Evolutionary conservation across 192 early-diverging fungal species (phyloP).

Genomic region (Pilobolus umbonatus): DNA sequence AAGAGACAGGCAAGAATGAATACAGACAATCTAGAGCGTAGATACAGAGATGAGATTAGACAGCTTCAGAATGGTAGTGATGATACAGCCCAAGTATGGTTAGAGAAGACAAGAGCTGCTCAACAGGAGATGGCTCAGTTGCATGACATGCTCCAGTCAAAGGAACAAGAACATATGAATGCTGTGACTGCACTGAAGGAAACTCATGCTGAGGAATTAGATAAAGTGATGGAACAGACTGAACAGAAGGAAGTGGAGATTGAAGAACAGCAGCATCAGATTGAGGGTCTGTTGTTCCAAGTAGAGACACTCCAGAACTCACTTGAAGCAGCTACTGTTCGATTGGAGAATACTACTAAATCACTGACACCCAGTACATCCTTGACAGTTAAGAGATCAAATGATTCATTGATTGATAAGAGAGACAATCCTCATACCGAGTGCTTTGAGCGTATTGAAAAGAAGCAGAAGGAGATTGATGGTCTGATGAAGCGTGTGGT

Average conservation of each 20-base stretch:
- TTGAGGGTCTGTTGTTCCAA: slow-evolving; percentile 15
- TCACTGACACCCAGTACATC: background rate
- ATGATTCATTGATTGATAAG: background rate
- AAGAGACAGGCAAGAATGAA: slow-evolving; percentile 2
- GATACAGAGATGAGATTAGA: slow-evolving; percentile 26
- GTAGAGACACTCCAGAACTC: slow-evolving; percentile 19
- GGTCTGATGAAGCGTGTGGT: background rate
- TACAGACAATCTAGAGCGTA: slow-evolving; percentile 14
- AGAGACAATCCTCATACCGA: background rate
- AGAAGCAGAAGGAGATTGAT: slow-evolving; percentile 8
- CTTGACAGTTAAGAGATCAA: background rate
- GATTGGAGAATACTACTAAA: slow-evolving; percentile 20
- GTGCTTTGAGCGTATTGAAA: background rate
- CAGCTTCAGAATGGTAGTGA: slow-evolving; percentile 24
- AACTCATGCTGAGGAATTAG: background rate
- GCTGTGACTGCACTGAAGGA: background rate
- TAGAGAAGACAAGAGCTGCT: slow-evolving; percentile 19
- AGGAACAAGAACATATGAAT: slow-evolving; percentile 1
- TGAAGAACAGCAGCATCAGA: slow-evolving; percentile 14
- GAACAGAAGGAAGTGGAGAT: slow-evolving; percentile 13
- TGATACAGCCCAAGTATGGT: slow-evolving; percentile 23
- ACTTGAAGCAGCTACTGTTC: slow-evolving; percentile 21
- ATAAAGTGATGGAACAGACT: background rate
- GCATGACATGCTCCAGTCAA: slow-evolving; percentile 5
- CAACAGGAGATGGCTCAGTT: slow-evolving; percentile 17